Conservation (phyloP, 23 red algal genomes). For the Cyanidioschyzon merolae region DNA sequence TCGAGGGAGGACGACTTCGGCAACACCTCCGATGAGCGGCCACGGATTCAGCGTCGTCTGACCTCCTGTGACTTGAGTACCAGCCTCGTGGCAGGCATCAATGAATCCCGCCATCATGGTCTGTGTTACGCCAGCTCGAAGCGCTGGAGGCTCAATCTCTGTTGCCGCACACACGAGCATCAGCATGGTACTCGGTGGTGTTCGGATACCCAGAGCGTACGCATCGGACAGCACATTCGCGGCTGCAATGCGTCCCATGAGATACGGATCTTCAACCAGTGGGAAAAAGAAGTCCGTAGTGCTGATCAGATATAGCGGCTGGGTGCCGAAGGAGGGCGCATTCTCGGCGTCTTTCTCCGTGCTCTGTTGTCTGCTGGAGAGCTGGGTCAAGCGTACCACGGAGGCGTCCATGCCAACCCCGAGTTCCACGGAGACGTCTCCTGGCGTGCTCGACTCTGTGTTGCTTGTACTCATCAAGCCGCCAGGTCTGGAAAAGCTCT, state of each 20-base stretch:
- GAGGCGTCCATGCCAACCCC: constrained; percentile 26
- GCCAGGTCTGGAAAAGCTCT: neutral
- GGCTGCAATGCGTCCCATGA: constrained; percentile 34
- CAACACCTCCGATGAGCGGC: constrained; percentile 39
- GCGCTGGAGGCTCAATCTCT: constrained; percentile 7
- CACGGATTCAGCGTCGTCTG: constrained; percentile 43
- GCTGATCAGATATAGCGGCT: constrained; percentile 1
- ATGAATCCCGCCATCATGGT: constrained; percentile 36
- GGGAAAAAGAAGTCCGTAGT: constrained; percentile 45
- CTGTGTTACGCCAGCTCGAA: constrained; percentile 15
- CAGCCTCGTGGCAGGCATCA: constrained; percentile 14
- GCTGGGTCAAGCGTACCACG: neutral
- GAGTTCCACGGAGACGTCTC: neutral
- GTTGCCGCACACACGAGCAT: constrained; percentile 22
- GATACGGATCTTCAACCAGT: constrained; percentile 35
- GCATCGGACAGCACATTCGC: constrained; percentile 40
- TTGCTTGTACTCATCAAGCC: neutral
- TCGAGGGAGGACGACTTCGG: constrained; percentile 9
- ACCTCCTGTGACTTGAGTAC: constrained; percentile 28
- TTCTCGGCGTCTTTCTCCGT: constrained; percentile 1
- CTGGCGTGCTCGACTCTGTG: neutral
- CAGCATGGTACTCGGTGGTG: constrained; percentile 15
- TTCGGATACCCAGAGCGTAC: constrained; percentile 24
- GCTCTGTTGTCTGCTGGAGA: neutral
- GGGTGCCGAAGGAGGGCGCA: neutral